Conservation (phyloP, 495 filamentous ascomycete genomes). For the Trichoderma gamsii region DNA sequence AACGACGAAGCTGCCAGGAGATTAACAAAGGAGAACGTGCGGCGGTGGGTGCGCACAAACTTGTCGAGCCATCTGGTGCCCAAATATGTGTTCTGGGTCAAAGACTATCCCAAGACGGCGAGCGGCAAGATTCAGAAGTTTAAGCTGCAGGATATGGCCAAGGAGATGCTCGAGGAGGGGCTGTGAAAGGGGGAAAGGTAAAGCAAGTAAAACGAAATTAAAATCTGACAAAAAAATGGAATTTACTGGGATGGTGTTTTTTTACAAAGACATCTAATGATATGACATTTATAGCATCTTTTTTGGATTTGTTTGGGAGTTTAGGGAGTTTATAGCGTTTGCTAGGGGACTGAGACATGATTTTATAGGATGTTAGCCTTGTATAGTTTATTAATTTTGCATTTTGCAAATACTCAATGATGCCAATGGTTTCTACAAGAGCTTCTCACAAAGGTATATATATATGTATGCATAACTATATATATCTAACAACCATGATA, state of each 20-base stretch:
- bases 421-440: too few relatives aligned
- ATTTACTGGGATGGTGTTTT: not conserved
- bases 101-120: conserved; percentile 82
- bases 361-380: too few relatives aligned
- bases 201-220: not conserved
- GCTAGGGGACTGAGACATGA: too few relatives aligned
- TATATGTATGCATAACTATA: too few relatives aligned
- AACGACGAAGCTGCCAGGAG: conserved; percentile 21
- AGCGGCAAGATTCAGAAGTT: conserved; percentile 98
- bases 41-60: conserved; percentile 63
- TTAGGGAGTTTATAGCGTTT: too few relatives aligned
- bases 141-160: conserved; percentile 60
- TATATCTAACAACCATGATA: not conserved
- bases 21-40: conserved; percentile 52
- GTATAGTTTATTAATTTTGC: too few relatives aligned
- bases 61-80: conserved; percentile 78
- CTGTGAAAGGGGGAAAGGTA: not conserved
- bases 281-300: too few relatives aligned
- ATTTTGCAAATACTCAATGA: too few relatives aligned
- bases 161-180: conserved; percentile 23
- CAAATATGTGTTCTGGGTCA: conserved; percentile 82
- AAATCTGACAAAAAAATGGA: not conserved
- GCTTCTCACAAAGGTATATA: too few relatives aligned
- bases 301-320: too few relatives aligned
- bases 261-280: not conserved